Percentiles rank a stretch among this genome's conserved stretches.
phyloP scores from a whole-genome alignment of 345 rosid species.

The Ceriops zippeliana region DNA sequence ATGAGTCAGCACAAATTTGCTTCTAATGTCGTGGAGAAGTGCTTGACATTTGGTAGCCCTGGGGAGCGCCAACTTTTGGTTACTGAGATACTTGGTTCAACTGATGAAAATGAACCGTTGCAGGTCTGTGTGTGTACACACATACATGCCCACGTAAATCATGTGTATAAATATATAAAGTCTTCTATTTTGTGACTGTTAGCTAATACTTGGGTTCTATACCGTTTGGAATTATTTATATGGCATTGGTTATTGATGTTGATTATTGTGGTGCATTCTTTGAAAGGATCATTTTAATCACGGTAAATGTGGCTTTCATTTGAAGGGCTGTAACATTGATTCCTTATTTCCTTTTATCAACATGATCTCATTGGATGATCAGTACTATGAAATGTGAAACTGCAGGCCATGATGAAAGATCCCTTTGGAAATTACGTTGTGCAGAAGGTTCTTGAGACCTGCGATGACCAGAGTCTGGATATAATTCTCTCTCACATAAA shows the following conservation, averaged over 20 bases:
- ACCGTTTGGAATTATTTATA: too few species aligned
- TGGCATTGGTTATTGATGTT: too few species aligned
- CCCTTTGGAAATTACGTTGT: slow-evolving; percentile 97
- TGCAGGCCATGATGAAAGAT: slow-evolving; percentile 99
- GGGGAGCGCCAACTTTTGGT: slow-evolving; percentile 80
- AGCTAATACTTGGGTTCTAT: too few species aligned
- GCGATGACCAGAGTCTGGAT: slow-evolving; percentile 75
- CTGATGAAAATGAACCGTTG: slow-evolving; percentile 94
- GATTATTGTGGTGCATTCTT: too few species aligned
- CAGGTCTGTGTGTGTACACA: slow-evolving; percentile 44
- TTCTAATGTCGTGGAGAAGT: slow-evolving; percentile 87
- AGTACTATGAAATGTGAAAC: slow-evolving; percentile 12
- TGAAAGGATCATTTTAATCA: too few species aligned
- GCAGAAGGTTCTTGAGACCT: slow-evolving; percentile 92
- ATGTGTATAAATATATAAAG: too few species aligned
- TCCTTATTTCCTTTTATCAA: background rate
- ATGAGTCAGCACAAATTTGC: slow-evolving; percentile 99
- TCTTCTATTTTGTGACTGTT: too few species aligned
- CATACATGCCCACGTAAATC: too few species aligned
- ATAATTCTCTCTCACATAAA: slow-evolving; percentile 84
- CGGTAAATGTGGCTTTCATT: background rate
- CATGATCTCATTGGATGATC: background rate
- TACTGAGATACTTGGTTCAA: slow-evolving; percentile 85
- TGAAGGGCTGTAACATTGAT: background rate
- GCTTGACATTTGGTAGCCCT: slow-evolving; percentile 76